phyloP scores from a whole-genome alignment of 768 basidiomycete genomes.

The Sistotremastrum suecicum region DNA sequence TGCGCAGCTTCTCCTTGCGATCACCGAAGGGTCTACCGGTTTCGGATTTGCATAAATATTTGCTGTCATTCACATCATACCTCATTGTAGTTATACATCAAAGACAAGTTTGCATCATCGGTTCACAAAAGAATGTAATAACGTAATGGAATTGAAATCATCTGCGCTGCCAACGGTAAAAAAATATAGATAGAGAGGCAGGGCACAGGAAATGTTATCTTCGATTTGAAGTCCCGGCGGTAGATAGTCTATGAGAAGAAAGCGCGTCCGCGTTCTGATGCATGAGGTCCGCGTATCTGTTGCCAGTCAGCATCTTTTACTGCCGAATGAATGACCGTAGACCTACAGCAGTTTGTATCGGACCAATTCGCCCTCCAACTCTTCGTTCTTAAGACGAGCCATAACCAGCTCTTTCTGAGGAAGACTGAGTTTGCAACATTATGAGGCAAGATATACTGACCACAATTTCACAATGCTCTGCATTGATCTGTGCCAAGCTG shows the following conservation, averaged over 20 bases:
- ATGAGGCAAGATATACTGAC: conserved; percentile 19
- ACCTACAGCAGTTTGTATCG: conserved; percentile 84
- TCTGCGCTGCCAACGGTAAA: too few species aligned
- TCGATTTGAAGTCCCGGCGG: too few species aligned
- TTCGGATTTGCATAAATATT: conserved; percentile 62
- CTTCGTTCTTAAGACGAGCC: conserved; percentile 77
- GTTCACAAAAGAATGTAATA: too few species aligned
- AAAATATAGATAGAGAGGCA: too few species aligned
- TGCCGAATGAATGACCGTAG: not conserved
- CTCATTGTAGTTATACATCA: too few species aligned
- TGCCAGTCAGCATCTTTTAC: not conserved
- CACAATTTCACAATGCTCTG: conserved; percentile 68
- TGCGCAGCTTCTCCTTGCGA: conserved; percentile 77
- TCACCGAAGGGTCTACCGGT: conserved; percentile 92
- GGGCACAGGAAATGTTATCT: too few species aligned
- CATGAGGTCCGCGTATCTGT: conserved; percentile 40
- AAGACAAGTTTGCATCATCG: too few species aligned
- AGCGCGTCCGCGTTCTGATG: conserved; percentile 37
- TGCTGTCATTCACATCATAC: too few species aligned
- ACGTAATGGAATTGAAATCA: too few species aligned
- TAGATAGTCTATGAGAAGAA: conserved; percentile 27
- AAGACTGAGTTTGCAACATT: conserved; percentile 12
- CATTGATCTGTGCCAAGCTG: conserved; percentile 63
- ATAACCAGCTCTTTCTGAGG: conserved; percentile 83
- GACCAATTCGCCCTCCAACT: conserved; percentile 87